phyloP scores from a whole-genome alignment of 192 early-diverging fungal species.

The Irineochytrium annulatum region DNA sequence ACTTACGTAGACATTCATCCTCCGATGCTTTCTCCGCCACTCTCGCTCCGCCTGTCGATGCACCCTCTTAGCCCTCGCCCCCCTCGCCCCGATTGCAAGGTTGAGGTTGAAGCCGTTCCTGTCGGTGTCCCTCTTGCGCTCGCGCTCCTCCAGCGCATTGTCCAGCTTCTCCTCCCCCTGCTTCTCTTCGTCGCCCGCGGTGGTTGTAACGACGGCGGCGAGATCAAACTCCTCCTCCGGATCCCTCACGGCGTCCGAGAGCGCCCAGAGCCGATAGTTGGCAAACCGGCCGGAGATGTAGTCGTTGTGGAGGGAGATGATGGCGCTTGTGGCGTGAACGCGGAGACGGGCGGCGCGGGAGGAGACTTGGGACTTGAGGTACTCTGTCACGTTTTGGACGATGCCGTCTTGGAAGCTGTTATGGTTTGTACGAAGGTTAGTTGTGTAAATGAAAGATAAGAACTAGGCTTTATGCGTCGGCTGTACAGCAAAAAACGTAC shows the following conservation, averaged over 20 bases:
- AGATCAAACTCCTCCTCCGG: too few relatives aligned
- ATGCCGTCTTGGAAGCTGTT: constrained; percentile 1
- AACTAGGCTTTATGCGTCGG: too few relatives aligned
- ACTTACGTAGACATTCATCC: neutral
- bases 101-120: too few relatives aligned
- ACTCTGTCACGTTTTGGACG: neutral
- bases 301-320: constrained; percentile 8
- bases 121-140: too few relatives aligned
- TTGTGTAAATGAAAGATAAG: neutral
- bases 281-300: constrained; percentile 4
- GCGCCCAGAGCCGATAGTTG: constrained; percentile 8
- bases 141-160: too few relatives aligned
- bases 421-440: too few relatives aligned
- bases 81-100: too few relatives aligned
- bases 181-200: too few relatives aligned
- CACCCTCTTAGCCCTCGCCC: too few relatives aligned
- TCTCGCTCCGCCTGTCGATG: neutral
- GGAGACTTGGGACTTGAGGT: neutral
- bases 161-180: too few relatives aligned
- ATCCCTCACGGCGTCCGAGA: constrained; percentile 4
- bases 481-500: neutral
- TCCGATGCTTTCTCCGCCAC: neutral
- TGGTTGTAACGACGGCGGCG: too few relatives aligned
- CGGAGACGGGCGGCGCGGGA: neutral
- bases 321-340: neutral